Percentiles rank a stretch among this genome's conserved stretches.
Evolutionary conservation across 164 flowering plant genomes (phyloP).

Genomic region (Macadamia tetraphylla): DNA sequence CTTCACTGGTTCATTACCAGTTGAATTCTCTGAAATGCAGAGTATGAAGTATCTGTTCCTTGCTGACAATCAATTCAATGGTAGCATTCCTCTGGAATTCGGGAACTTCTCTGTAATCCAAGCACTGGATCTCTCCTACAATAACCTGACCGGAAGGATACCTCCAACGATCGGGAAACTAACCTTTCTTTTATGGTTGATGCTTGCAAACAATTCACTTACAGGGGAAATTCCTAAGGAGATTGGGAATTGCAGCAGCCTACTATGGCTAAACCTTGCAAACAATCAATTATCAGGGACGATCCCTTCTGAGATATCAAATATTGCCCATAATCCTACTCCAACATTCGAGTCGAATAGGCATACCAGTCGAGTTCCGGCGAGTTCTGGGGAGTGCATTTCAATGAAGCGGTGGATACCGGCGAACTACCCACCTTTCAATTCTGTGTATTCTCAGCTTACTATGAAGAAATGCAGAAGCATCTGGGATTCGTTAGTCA

Average conservation of each 20-base stretch:
- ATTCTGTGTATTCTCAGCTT: constrained; percentile 56
- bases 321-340: constrained; percentile 42
- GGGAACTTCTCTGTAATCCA: constrained; percentile 55
- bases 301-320: constrained; percentile 51
- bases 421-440: constrained; percentile 84
- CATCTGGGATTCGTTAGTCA: constrained; percentile 59
- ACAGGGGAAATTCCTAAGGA: constrained; percentile 70
- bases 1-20: constrained; percentile 57
- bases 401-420: constrained; percentile 88
- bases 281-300: constrained; percentile 58
- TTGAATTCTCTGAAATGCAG: constrained; percentile 47
- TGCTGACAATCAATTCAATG: constrained; percentile 53
- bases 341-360: constrained; percentile 53
- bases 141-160: constrained; percentile 52
- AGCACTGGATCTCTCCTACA: constrained; percentile 81
- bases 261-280: constrained; percentile 86
- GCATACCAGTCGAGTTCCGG: constrained; percentile 14
- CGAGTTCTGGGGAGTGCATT: constrained; percentile 76
- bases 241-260: constrained; percentile 76
- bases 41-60: constrained; percentile 53
- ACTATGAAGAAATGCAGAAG: constrained; percentile 63
- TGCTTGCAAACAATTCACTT: constrained; percentile 71
- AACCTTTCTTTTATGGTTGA: constrained; percentile 74
- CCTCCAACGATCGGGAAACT: constrained; percentile 68
- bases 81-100: constrained; percentile 56